Base-by-base conservation (phyloP, 495 filamentous ascomycete genomes). In the Penicillium ucsense region DNA sequence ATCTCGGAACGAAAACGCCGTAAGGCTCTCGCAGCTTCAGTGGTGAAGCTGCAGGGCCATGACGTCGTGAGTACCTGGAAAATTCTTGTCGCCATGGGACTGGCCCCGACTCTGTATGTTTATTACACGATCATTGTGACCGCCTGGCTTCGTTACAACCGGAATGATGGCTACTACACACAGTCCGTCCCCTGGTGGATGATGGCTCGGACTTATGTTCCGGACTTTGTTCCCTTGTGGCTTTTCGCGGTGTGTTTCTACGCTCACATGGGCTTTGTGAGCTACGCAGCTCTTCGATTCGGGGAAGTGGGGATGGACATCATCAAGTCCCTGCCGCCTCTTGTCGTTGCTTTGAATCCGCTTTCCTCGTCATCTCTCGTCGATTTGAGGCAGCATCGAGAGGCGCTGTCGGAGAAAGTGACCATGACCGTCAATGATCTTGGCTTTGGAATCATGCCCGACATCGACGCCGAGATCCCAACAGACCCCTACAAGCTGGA, bases 1-100 rank as follows among this genome's bases (percentile, higher is more conserved):
- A 94, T 95, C 53, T 94, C 88, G 29, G 82, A 80, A 46, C 83
- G 80, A 55, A 98, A 98, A 66, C 85, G 89, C 1, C 80, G 78
- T 51, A 82, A 89, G 60, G 92, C 92, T 0, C 77, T 98, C 6
- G 90, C 89, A 3, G 89, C 82, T 20, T 95, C 89, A 4, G 86
- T 85, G 3, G 92, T 98, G 52, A 98, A 98, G 62, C 78, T 98
- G 30, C 83, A 91, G 63, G 92, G 86, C 11, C 79, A 81, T 38
- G 92, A 98, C 60, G 92, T 98, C 11, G 88, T 98, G 69, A 88
- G 89, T 0, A 96, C 91, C 2, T 98, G 92, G 92, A 98, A 98
- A 64, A 76, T 98, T 9, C 81, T 98, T 6, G 89, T 96, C n/a
- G 79, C 90, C 32, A 74, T 96, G 59, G 88, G 81, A 10, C 79